Percentiles rank a stretch among this genome's conserved stretches.
Conservation (phyloP, 1,284 basidiomycete species). For the Tilletia walkeri region DNA sequence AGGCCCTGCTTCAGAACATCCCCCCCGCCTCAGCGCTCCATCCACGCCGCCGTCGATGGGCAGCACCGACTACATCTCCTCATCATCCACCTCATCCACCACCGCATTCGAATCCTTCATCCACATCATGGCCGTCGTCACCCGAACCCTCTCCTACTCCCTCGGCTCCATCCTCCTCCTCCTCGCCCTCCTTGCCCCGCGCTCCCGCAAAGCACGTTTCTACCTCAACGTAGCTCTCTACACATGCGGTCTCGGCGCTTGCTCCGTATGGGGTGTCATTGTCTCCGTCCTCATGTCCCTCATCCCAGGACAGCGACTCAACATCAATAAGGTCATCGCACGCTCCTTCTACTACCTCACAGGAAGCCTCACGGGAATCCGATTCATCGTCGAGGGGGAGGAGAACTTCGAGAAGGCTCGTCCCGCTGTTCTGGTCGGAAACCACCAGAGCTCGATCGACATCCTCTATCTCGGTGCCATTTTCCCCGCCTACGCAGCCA, state of each 20-base stretch:
- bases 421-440: conserved; percentile 77
- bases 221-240: conserved; percentile 62
- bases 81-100: neutral
- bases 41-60: neutral
- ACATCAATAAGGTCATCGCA: conserved; percentile 83
- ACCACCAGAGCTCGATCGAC: conserved; percentile 70
- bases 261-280: conserved; percentile 74
- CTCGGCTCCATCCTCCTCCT: conserved; percentile 37
- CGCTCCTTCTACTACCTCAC: conserved; percentile 76
- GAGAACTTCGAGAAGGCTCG: conserved; percentile 67
- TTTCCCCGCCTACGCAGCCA: conserved; percentile 77
- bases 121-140: conserved; percentile 41
- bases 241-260: conserved; percentile 70
- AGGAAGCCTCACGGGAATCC: conserved; percentile 68
- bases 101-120: neutral
- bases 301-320: conserved; percentile 69
- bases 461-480: conserved; percentile 72
- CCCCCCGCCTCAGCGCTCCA: neutral
- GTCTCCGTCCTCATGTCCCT: conserved; percentile 70
- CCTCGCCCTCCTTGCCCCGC: conserved; percentile 42
- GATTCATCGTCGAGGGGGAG: conserved; percentile 78
- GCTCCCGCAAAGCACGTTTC: conserved; percentile 39
- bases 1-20: too few relatives aligned
- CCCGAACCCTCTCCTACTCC: conserved; percentile 36
- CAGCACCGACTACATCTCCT: too few relatives aligned